A percentile compares a stretch with the other conserved stretches of the same genome.
These are phyloP conservation scores for Phytophthora colocasiae DNA, from an alignment of 352 stramenopile species.

Conservation along the genomic window DNA sequence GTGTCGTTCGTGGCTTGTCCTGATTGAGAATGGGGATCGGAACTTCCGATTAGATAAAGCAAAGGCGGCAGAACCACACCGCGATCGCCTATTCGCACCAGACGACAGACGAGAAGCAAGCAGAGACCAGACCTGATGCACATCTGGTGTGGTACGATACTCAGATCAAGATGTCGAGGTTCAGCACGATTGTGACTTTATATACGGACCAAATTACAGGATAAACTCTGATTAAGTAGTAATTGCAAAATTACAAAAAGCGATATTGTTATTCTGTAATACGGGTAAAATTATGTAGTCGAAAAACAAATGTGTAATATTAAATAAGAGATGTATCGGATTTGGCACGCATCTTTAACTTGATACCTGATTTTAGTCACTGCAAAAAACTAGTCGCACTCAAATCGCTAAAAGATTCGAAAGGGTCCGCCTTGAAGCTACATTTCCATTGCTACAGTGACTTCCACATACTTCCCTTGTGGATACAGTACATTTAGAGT, in stretches of 20 bases:
- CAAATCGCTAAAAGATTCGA: too few relatives aligned
- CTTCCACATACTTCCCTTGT: too few relatives aligned
- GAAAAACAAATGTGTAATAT: not conserved
- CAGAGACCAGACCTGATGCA: conserved; percentile 16
- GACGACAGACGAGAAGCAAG: conserved; percentile 4
- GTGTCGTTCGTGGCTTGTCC: conserved; percentile 10
- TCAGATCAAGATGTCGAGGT: conserved; percentile 30
- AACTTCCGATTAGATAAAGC: conserved; percentile 18
- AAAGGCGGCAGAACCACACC: not conserved
- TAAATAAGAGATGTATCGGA: not conserved
- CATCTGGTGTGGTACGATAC: conserved; percentile 23
- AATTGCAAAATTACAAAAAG: not conserved
- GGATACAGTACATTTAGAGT: not conserved
- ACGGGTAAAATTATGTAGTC: too few relatives aligned
- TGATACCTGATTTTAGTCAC: not conserved
- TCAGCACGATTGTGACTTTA: conserved; percentile 10
- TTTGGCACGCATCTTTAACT: not conserved
- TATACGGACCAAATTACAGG: not conserved
- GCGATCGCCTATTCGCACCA: conserved; percentile 22
- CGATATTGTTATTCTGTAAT: too few relatives aligned
- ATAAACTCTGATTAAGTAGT: too few relatives aligned
- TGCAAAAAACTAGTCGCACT: conserved; percentile 19
- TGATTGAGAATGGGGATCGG: conserved; percentile 35
- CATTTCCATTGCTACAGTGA: too few relatives aligned
- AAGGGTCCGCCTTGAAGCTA: conserved; percentile 6